phyloP scores from a whole-genome alignment of 2,329 filamentous ascomycete species.

The Fusarium neocosmosporiellum region DNA sequence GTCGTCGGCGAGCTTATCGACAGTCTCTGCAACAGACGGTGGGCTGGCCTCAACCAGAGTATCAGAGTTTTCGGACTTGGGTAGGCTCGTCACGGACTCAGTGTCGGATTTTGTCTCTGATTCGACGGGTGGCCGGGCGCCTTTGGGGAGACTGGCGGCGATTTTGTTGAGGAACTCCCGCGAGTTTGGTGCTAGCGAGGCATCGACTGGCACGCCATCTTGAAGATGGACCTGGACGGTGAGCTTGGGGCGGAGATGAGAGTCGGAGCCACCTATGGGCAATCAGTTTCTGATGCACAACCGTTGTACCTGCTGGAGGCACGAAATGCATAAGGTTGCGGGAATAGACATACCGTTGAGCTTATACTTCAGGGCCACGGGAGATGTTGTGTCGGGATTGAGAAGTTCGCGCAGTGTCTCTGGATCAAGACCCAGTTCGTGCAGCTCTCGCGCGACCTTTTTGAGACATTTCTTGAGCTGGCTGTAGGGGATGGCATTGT shows the following conservation, averaged over 20 bases:
- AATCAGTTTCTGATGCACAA: conserved; percentile 14
- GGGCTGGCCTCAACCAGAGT: background rate
- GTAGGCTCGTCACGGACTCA: conserved; percentile 2
- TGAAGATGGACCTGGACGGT: conserved; percentile 75
- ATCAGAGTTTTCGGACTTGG: conserved; percentile 8
- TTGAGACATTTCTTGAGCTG: conserved; percentile 92
- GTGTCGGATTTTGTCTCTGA: conserved; percentile 5
- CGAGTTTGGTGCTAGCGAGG: conserved; percentile 73
- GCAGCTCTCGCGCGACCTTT: conserved; percentile 78
- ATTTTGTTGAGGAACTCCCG: conserved; percentile 72
- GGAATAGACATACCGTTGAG: conserved; percentile 57
- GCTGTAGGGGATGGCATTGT: conserved; percentile 83
- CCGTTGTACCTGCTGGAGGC: conserved; percentile 15
- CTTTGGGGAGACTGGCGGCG: conserved; percentile 55
- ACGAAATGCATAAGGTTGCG: background rate
- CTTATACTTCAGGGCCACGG: conserved; percentile 64
- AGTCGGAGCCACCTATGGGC: conserved; percentile 50
- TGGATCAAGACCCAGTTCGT: conserved; percentile 76
- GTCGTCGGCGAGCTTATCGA: conserved; percentile 24
- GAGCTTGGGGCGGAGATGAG: conserved; percentile 73
- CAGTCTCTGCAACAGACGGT: background rate
- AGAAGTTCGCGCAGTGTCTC: conserved; percentile 76
- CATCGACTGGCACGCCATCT: conserved; percentile 76
- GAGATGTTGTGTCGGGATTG: conserved; percentile 59
- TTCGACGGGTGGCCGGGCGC: conserved; percentile 14